Base-by-base conservation (phyloP, 495 filamentous ascomycete genomes). In the Acidiella bohemica region DNA sequence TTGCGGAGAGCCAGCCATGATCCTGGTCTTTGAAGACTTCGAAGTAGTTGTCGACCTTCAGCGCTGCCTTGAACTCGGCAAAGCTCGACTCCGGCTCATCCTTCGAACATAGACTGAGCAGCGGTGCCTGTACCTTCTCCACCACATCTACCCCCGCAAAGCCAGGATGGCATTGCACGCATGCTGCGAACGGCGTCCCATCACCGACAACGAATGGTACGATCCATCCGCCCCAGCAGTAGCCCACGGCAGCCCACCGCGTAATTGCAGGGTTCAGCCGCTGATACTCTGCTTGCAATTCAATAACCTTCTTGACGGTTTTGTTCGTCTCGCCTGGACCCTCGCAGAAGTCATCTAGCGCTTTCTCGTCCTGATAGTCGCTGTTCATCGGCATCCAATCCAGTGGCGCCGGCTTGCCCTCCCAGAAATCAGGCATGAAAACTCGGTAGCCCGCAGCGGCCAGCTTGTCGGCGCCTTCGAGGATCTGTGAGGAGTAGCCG, bases 341-440 rank as follows among this genome's bases (percentile, higher is more conserved):
- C 5, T 37, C 42, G 35, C 21, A 29, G 20, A 45, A 45, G 12
- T 16, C 23, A 28, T 45, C 28, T 12, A 42, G 13, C 23, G 40
- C 41, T 6, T 36, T 35, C 12, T 42, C 33, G 17, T 45, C 26
- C 6, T 5, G 11, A 8, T 4, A 17, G 7, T n/a, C 25, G 5
- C 27, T 28, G 28, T 41, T 28, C 5, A 41, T 9, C 7, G 39
- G 39, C 32, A 27, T 36, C 41, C 44, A 47, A 20, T 24, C 39
- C 11, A 44, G 23, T 11, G 23, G 23, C 9, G 44, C 41, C 6
- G 40, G 44, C 18, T 34, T 21, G 16, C 20, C 40, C 4, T 34
- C 44, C 28, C 35, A 44, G 20, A 41, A 43, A 17, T 28, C 44
- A 3, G 44, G 44, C 40, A 47, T 46, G 23, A 47, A 32, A 28